Conservation (phyloP, 2,329 filamentous ascomycete species). For the Leptodontidium sp. region DNA sequence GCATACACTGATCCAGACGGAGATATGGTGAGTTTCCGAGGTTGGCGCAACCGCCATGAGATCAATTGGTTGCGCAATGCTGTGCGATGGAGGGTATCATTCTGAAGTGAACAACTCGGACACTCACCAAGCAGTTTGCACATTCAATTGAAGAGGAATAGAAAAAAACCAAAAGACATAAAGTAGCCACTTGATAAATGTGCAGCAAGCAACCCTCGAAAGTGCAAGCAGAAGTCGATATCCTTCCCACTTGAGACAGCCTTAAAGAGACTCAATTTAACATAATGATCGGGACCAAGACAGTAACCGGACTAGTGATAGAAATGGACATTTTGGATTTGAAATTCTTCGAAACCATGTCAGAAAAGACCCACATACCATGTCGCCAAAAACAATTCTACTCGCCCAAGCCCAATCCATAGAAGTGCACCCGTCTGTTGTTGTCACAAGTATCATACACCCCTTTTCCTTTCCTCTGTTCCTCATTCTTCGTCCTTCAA, state of each 20-base stretch:
- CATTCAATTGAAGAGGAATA: neutral
- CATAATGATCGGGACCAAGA: neutral
- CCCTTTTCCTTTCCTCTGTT: neutral
- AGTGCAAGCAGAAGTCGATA: too few species aligned
- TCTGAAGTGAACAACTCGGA: conserved; percentile 38
- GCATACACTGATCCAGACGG: conserved; percentile 39
- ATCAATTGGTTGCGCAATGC: neutral
- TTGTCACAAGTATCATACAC: conserved; percentile 16
- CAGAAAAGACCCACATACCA: neutral
- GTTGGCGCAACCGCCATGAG: neutral
- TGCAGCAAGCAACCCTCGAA: too few species aligned
- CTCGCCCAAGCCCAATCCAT: neutral
- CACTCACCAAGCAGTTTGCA: conserved; percentile 13
- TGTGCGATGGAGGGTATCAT: conserved; percentile 22
- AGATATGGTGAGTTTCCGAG: neutral
- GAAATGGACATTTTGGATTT: neutral
- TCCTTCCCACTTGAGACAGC: neutral
- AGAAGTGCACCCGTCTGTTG: neutral
- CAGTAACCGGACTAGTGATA: neutral
- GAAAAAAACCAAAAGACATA: neutral
- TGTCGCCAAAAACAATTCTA: neutral
- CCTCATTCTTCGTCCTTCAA: neutral
- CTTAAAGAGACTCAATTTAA: too few species aligned
- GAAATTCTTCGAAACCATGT: neutral
- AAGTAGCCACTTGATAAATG: neutral